Base-by-base conservation (phyloP, 2,329 filamentous ascomycete genomes). In the Aspergillus ochraceus region DNA sequence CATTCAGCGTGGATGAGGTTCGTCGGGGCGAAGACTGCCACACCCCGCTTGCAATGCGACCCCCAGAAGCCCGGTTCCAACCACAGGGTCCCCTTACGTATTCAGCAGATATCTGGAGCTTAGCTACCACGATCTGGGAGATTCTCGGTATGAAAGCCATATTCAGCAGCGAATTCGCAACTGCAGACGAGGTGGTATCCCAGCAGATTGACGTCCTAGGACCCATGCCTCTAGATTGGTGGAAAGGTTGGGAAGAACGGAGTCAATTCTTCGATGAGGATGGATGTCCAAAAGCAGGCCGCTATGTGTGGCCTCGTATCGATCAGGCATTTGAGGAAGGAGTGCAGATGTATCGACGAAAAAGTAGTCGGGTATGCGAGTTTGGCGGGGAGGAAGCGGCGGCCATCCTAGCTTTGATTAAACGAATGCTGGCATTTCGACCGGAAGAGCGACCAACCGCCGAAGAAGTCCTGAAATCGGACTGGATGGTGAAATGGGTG, bases 31-130 rank as follows among this genome's bases (percentile, higher is more conserved):
- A 68, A 54, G 63, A 66, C 22, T 66, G 66, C 54, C 57, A 69
- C 26, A 70, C 63, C 0, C 69, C 69, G 11, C 54, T 61, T 3
- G 57, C 60, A 1, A 49, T 58, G 32, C 22, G 56, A 10, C 14
- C 69, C 55, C 61, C 66, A 64, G 62, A 67, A 52, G 58, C 60
- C 12, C 42, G 26, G 30, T 67, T 66, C 8, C 46, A 66, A 24
- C 32, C 60, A 4, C 54, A 64, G 24, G 8, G 39, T 0, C 53
- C 62, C 6, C 61, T 73, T 0, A 56, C 68, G 45, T 73, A 62
- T 57, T 29, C 67, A 3, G 58, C 69, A 52, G 69, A 71, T 49
- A 70, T 73, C 9, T 73, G 70, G 70, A 70, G 66, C 32, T 42
- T 72, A 24, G 68, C 63, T 9, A 60, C 50, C 2, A 55, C 67